Evolutionary conservation across 805 yeast genomes (phyloP), one percentile per base, ranked within the genome.

Genomic region (Pichia nakasei): DNA sequence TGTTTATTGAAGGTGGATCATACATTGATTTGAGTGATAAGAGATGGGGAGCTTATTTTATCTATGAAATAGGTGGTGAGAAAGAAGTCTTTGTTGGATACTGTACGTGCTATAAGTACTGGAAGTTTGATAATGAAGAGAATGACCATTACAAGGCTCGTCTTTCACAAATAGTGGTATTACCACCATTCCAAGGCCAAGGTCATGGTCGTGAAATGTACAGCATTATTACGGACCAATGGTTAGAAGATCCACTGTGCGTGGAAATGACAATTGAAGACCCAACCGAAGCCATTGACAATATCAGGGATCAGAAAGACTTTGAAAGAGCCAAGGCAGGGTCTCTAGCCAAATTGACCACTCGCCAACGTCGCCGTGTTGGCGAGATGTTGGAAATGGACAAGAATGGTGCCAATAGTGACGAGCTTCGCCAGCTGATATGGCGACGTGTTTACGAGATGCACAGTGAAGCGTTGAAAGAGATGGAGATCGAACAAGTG

Each of bases 1-100:
- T 93, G 11, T 88, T 82, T 64, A 91, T 93, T 52, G 98, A 93
- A 59, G 97, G 96, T 0, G 97, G 96, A 2, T 79, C 94, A 1
- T 85, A 77, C 55, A 87, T 93, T 44, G 96, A 89, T 57, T 70
- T 72, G 34, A 61, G 61, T 0, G 98, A 93, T 61, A 70, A 72
- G 9, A 69, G 74, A 17, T 93, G 98, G 98, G 87, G 85, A 39
- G 58, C 88, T 3, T 89, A 76, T 57, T 67, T 82, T 32, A 50
- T 83, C 7, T 71, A 66, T 54, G 60, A 65, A 11, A 64, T 9
- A 11, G 45, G 44, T 1, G 63, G 61, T 0, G 63, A 59, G 15
- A 52, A 53, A 12, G 61, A 66, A 2, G 60, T 76, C 47, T 73
- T 89, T 43, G 75, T 79, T 32, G 97, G 97, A 0, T 93, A 83